Evolutionary conservation across 208 protist genomes (phyloP).

Genomic region (Acanthamoeba castellanii): DNA sequence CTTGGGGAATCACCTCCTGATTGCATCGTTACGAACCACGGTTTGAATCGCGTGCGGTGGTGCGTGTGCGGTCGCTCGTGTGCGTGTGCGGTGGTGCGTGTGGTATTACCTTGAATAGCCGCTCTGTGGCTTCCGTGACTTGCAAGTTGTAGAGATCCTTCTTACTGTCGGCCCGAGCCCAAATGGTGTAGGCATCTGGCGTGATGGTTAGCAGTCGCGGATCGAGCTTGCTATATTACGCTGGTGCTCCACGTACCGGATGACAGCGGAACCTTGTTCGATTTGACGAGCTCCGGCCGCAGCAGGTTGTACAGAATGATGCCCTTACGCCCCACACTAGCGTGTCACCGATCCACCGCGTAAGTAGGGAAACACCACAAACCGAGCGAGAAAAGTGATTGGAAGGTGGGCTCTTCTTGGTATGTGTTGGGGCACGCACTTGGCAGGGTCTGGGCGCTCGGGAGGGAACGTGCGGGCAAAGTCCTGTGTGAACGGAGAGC

Average conservation of each 20-base stretch:
- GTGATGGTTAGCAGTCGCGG: neutral
- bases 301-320: constrained; percentile 51
- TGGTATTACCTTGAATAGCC: constrained; percentile 41
- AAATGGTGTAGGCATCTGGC: constrained; percentile 32
- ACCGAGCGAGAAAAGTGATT: no score
- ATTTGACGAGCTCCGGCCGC: constrained; percentile 36
- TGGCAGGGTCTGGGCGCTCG: neutral
- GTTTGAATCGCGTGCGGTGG: no score
- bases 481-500: neutral
- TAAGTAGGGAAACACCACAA: neutral
- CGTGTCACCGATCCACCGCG: neutral
- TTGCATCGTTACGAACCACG: neutral
- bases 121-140: constrained; percentile 23
- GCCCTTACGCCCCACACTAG: neutral
- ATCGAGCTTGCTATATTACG: no score
- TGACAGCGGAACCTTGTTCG: constrained; percentile 9
- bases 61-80: neutral
- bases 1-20: constrained; percentile 22
- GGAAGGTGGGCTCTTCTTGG: no score
- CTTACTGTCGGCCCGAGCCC: neutral
- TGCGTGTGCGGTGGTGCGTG: neutral
- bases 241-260: neutral
- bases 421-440: neutral
- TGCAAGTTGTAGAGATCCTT: constrained; percentile 24
- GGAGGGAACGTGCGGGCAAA: constrained; percentile 66